Base-by-base conservation (phyloP, 768 basidiomycete species). In the Paxillus rubicundulus region DNA sequence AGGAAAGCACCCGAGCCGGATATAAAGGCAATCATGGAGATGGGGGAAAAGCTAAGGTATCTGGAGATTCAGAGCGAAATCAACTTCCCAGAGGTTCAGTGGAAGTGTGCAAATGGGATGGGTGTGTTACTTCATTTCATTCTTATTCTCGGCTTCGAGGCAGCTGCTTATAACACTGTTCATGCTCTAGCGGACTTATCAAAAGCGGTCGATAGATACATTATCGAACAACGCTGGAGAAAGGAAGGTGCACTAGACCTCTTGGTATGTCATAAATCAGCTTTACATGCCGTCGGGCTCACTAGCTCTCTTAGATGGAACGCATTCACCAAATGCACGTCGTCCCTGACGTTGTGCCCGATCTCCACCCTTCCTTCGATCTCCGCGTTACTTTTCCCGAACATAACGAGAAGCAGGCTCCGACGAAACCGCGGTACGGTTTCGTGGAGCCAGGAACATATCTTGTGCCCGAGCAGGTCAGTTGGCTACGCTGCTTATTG, bases 321-420 rank as follows among this genome's bases (percentile, higher is more conserved):
- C 87, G 95, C 64, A 64, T 98, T 41, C 78, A 92, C 60, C 90
- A 94, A 72, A 92, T 97, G 92, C 73, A 85, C 45, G 85, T 98
- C 52, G 77, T 97, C 2, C 95, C 96, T 0, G 96, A 99, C 63
- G 72, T 95, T 10, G 67, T 98, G 16, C 82, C 89, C 1, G 73
- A 73, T 34, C 64, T 96, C 8, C 81, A 78, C 46, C 92, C 92
- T 0, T 80, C 82, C 16, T 62, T 92, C 34, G 91, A 96, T 63
- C 72, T 98, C 12, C 84, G 81, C 21, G 69, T 95, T 46, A 77
- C 79, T 18, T 82, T 80, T 58, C 78, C 73, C n/a, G 70, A 70
- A 47, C 54, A 64, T 3, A 41, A 47, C 58, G 18, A 60, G 58
- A 38, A 65, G 32, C 40, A 3, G 5, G 50, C 17, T 49, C 68